phyloP scores from a whole-genome alignment of 257 asterid genomes.

The Rubia yunnanensis region DNA sequence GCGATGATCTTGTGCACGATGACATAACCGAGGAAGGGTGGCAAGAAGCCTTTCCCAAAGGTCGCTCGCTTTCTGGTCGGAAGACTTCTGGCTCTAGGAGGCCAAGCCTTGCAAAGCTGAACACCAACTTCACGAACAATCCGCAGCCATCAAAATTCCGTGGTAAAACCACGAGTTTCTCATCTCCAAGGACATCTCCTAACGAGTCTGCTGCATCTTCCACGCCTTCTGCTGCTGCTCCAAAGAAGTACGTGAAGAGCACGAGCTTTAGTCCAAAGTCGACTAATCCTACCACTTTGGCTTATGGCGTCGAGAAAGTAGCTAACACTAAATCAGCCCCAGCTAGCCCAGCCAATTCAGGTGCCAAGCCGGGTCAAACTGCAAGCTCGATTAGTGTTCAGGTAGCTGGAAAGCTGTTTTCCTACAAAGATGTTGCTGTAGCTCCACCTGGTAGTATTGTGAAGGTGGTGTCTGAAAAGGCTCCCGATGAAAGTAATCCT shows the following conservation, averaged over 20 bases:
- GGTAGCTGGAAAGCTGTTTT: slow-evolving; percentile 61
- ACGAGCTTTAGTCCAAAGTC: slow-evolving; percentile 35
- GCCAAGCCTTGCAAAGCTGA: slow-evolving; percentile 64
- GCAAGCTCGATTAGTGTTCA: slow-evolving; percentile 56
- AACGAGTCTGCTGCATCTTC: slow-evolving; percentile 30
- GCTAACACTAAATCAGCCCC: slow-evolving; percentile 37
- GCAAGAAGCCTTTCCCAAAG: slow-evolving; percentile 87
- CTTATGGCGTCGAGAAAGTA: slow-evolving; percentile 32
- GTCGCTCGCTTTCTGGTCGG: slow-evolving; percentile 49
- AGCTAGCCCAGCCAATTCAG: slow-evolving; percentile 48
- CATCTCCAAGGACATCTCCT: slow-evolving; percentile 42
- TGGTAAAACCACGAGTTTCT: slow-evolving; percentile 31
- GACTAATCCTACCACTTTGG: slow-evolving; percentile 24
- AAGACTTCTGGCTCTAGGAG: slow-evolving; percentile 51
- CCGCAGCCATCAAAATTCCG: slow-evolving; percentile 42
- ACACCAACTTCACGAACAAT: slow-evolving; percentile 49
- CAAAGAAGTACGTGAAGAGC: slow-evolving; percentile 34
- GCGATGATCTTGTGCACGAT: slow-evolving; percentile 41
- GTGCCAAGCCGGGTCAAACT: slow-evolving; percentile 54
- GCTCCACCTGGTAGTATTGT: slow-evolving; percentile 94
- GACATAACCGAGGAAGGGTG: slow-evolving; percentile 75
- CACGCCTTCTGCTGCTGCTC: slow-evolving; percentile 36
- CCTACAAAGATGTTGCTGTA: slow-evolving; percentile 94
- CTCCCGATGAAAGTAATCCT: slow-evolving; percentile 28
- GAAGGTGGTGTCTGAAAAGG: slow-evolving; percentile 68